Base-by-base conservation (phyloP, 306 rosid species). In the Echinosophora koreensis region DNA sequence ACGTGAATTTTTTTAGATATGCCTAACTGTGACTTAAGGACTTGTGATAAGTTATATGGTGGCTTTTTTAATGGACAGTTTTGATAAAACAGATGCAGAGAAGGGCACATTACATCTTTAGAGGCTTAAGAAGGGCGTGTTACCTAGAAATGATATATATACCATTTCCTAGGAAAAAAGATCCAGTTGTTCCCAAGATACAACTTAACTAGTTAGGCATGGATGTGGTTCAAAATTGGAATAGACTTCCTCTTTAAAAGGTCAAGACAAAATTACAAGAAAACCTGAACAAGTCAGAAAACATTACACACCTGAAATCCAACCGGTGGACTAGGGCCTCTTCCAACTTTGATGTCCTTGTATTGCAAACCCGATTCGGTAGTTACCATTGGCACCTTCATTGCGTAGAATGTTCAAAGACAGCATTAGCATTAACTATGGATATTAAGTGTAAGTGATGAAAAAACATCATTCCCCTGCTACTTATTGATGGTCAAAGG, bases 351-450 rank as follows among this genome's bases (percentile, higher is more conserved):
- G 57, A 94, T 94, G 46, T 94, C 98, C 90, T 90, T 92, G 76
- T 90, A 94, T 68, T 89, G 93, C 91, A 94, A 88, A 80, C 98
- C 98, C 35, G 97, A 89, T 72, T 86, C 97, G 27, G 98, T 92
- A 50, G 95, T 94, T 83, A 90, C 89, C 91, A 75, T 68, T 41
- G 95, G 97, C 55, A 90, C 90, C 98, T 94, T 80, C 80, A 84
- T 79, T 62, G 58, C 49, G 73, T 4, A 84, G 51, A 83, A 28
- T 66, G 72, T 65, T 71, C 60, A 69, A 54, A 68, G 28, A 49
- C 8, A 75, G 66, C 62, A 49, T 41, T 54, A 79, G 78, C 50
- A 54, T 27, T 13, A 73, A 64, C 41, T 49, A 79, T 58, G 66
- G 83, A 73, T 59, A 49, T 64, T 55, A 76, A 66, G 32, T 63